Evolutionary conservation across 2,329 filamentous ascomycete species (phyloP).

Genomic region (Saccharata proteae): DNA sequence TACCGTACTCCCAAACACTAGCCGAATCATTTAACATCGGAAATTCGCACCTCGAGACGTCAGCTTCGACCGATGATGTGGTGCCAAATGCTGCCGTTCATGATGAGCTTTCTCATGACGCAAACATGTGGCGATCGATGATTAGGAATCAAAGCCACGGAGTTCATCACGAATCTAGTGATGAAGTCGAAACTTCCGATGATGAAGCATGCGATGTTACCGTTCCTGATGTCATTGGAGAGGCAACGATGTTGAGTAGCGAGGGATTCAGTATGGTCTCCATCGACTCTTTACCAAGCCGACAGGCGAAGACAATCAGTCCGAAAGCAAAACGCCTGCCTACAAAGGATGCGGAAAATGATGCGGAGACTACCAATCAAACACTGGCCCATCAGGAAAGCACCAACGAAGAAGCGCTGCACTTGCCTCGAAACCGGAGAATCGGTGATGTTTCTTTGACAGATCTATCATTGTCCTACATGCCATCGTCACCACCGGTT

Average conservation of each 20-base stretch:
- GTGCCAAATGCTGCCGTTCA: too few relatives aligned
- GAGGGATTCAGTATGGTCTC: constrained; percentile 42
- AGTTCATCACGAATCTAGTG: constrained; percentile 4
- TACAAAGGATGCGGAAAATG: constrained; percentile 8
- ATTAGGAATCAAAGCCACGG: constrained; percentile 5
- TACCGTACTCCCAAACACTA: too few relatives aligned
- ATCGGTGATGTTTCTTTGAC: too few relatives aligned
- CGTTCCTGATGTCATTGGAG: constrained; percentile 26
- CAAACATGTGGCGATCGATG: constrained; percentile 8
- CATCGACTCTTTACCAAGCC: constrained; percentile 32
- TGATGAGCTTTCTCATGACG: too few relatives aligned
- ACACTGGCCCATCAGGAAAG: constrained; percentile 2
- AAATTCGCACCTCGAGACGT: too few relatives aligned
- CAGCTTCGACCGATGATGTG: too few relatives aligned
- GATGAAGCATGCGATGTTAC: constrained; percentile 13
- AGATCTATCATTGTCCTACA: too few relatives aligned
- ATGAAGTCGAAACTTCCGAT: constrained; percentile 6
- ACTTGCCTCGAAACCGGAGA: too few relatives aligned
- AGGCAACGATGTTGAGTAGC: constrained; percentile 34
- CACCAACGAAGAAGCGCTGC: constrained; percentile 2
- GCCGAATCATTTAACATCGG: too few relatives aligned
- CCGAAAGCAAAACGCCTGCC: constrained; percentile 1
- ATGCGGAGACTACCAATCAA: constrained; percentile 6
- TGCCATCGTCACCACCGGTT: too few relatives aligned
- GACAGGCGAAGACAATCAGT: constrained; percentile 11